Evolutionary conservation across 257 asterid species (phyloP).

Genomic region (Solanum chaucha): DNA sequence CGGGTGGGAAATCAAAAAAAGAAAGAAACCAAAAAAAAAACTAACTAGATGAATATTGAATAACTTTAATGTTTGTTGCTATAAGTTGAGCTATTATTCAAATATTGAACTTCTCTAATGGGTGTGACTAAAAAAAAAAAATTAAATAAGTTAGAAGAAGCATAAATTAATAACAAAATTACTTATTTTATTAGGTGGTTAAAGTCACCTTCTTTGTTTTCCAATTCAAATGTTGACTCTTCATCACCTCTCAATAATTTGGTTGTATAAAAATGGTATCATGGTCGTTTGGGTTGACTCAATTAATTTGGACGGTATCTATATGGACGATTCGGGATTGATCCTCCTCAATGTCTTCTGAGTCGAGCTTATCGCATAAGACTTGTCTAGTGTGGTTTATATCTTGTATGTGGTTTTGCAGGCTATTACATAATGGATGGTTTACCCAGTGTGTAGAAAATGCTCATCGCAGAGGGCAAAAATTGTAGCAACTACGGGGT

Average conservation of each 20-base stretch:
- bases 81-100: too few relatives aligned
- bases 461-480: not conserved
- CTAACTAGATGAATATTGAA: too few relatives aligned
- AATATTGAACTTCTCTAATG: not conserved
- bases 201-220: not conserved
- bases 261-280: not conserved
- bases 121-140: not conserved
- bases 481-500: rapidly evolving
- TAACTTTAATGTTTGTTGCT: too few relatives aligned
- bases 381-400: not conserved
- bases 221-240: not conserved
- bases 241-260: not conserved
- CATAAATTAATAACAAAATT: not conserved
- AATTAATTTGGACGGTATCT: not conserved
- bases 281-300: not conserved
- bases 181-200: not conserved
- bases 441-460: not conserved
- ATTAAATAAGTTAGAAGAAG: not conserved
- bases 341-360: too few relatives aligned
- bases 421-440: rapidly evolving
- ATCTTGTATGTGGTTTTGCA: not conserved
- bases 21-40: too few relatives aligned
- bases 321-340: rapidly evolving
- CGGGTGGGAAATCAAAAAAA: too few relatives aligned
- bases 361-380: rapidly evolving